These are phyloP conservation scores for Cyamopsis tetragonoloba DNA, from an alignment of 306 rosid species.

Conservation along the genomic window DNA sequence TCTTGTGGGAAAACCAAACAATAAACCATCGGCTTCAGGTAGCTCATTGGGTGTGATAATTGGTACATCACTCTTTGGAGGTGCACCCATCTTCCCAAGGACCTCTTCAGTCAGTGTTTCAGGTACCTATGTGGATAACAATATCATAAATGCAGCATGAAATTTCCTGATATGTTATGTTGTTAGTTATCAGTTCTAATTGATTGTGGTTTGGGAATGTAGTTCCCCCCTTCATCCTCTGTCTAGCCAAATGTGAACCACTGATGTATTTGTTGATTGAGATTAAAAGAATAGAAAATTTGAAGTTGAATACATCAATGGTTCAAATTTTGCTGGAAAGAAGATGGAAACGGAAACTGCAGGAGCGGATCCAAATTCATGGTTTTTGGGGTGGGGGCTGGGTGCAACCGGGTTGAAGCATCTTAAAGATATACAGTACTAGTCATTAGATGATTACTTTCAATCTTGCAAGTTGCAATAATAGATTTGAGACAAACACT, in stretches of 20 bases:
- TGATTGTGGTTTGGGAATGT: no score
- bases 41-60: conserved; percentile 63
- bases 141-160: background rate
- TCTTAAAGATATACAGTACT: background rate
- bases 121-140: conserved; percentile 55
- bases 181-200: background rate
- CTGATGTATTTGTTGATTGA: no score
- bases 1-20: conserved; percentile 92
- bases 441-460: background rate
- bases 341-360: no score
- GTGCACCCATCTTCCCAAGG: conserved; percentile 86
- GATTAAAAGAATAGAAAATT: no score
- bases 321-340: no score
- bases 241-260: no score
- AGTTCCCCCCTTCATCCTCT: no score
- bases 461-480: background rate
- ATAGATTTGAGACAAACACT: background rate
- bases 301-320: no score
- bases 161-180: background rate
- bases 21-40: conserved; percentile 81
- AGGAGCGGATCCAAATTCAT: no score
- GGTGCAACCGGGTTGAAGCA: no score
- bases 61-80: conserved; percentile 79
- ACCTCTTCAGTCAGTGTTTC: conserved; percentile 73
- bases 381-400: no score